phyloP scores from a whole-genome alignment of 179 eudicot species.

The Nepenthes alata region DNA sequence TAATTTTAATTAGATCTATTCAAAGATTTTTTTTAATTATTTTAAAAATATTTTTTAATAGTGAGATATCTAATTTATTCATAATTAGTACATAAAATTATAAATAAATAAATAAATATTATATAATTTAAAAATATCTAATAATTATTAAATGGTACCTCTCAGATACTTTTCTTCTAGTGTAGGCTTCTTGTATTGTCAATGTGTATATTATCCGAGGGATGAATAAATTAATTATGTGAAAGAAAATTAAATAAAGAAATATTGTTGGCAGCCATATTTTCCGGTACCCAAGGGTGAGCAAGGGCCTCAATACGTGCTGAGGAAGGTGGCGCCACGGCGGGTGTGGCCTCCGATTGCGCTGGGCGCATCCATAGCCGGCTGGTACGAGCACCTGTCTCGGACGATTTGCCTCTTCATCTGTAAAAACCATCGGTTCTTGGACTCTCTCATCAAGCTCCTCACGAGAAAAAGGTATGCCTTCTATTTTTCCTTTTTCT shows the following conservation, averaged over 20 bases:
- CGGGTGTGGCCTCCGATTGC: conserved; percentile 75
- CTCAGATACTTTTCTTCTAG: no score
- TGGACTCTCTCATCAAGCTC: conserved; percentile 69
- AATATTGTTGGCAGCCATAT: conserved; percentile 54
- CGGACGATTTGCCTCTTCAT: conserved; percentile 62
- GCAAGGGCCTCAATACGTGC: conserved; percentile 62
- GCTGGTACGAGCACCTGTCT: conserved; percentile 91
- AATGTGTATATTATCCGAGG: no score
- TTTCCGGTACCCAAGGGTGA: conserved; percentile 81
- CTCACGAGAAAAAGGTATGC: conserved; percentile 72
- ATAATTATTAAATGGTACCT: no score
- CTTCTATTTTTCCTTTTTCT: neutral
- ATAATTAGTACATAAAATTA: no score
- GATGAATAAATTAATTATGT: neutral
- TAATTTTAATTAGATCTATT: no score
- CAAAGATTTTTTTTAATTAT: no score
- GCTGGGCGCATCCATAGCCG: conserved; percentile 67
- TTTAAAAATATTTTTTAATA: no score
- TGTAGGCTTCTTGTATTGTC: no score
- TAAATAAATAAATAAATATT: no score
- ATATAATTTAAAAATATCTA: no score
- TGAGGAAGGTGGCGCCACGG: conserved; percentile 73
- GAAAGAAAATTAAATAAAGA: neutral
- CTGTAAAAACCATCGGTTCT: conserved; percentile 69
- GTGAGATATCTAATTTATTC: no score